Conservation (phyloP, 176 grass and related monocot species). For the Oryza meridionalis region DNA sequence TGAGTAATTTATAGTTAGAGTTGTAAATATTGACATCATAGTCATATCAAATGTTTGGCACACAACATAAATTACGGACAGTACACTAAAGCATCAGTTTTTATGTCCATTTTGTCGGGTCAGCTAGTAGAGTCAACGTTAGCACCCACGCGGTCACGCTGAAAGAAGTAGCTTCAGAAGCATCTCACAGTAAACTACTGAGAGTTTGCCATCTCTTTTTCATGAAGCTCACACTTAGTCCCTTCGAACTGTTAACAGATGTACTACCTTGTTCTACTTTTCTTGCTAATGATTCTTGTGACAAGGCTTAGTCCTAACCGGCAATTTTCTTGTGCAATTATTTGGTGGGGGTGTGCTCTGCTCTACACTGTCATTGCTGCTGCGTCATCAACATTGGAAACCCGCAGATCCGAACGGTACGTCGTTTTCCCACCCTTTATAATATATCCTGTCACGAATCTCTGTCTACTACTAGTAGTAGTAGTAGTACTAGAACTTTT, state of each 20-base stretch:
- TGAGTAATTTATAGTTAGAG: background rate
- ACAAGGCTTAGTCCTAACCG: constrained; percentile 36
- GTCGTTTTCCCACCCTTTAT: constrained; percentile 23
- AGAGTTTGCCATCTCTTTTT: constrained; percentile 6
- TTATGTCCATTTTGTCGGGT: background rate
- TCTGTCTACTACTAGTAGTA: background rate
- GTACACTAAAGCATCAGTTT: background rate
- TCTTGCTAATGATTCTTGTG: constrained; percentile 11
- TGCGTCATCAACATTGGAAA: background rate
- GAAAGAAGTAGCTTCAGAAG: background rate
- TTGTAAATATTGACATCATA: background rate
- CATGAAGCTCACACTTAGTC: background rate
- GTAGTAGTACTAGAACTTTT: background rate
- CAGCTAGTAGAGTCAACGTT: background rate
- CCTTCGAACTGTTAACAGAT: background rate
- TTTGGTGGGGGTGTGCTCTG: constrained; percentile 22
- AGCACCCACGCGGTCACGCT: no score
- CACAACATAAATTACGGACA: background rate
- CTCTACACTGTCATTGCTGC: constrained; percentile 17
- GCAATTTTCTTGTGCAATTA: constrained; percentile 6
- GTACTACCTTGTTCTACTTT: background rate
- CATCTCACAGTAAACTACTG: background rate
- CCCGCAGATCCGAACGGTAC: constrained; percentile 77
- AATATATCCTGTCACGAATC: constrained; percentile 2
- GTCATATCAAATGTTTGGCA: background rate